Evolutionary conservation across 2,329 filamentous ascomycete genomes (phyloP), one percentile per base, ranked within the genome.

Genomic region (Hymenoscyphus albidus): DNA sequence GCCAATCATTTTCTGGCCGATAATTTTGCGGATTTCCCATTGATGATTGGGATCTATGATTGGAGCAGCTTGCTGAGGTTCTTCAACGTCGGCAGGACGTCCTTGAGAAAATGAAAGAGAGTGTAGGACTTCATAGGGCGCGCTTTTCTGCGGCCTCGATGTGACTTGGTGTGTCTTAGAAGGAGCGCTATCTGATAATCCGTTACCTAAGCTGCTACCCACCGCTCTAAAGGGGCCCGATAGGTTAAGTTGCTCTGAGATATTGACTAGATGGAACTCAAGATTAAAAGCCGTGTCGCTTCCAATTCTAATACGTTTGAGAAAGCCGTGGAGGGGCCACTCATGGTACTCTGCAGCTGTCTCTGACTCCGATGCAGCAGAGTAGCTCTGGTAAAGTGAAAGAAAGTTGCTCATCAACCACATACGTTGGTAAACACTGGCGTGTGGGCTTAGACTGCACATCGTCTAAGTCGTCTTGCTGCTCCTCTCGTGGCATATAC

Each of bases 41-140:
- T 63, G 1, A 1, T 54, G 35, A 42, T 56, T 18, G 14, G 18
- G 5, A 6, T 64, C 62, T 57, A 31, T 44, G n/a, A 44, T 44
- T 44, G 18, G 6, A 44, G 16, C 42, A 1, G 42, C 42, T 6
- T 2, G 42, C 42, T 44, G n/a, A 44, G 42, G 13, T 44, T 44
- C 42, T 44, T 44, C n/a, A n/a, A n/a, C 3, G 42, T 44, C 42
- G 42, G 42, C 6, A n/a, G 42, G n/a, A 44, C 42, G 2, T 5
- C 55, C 67, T 64, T 68, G 59, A 64, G 67, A 67, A 65, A 68
- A 67, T 64, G 63, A 65, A 42, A 68, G 67, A 64, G 42, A 65
- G 65, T 69, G 67, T 38, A 67, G 54, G 22, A 69, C 63, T 65
- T 67, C 64, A 14, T 40, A 14, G 39, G 39, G 39, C 39, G 5